These are phyloP conservation scores for Scheffersomyces segobiensis DNA, from an alignment of 1,139 yeast species.

Conservation along the genomic window DNA sequence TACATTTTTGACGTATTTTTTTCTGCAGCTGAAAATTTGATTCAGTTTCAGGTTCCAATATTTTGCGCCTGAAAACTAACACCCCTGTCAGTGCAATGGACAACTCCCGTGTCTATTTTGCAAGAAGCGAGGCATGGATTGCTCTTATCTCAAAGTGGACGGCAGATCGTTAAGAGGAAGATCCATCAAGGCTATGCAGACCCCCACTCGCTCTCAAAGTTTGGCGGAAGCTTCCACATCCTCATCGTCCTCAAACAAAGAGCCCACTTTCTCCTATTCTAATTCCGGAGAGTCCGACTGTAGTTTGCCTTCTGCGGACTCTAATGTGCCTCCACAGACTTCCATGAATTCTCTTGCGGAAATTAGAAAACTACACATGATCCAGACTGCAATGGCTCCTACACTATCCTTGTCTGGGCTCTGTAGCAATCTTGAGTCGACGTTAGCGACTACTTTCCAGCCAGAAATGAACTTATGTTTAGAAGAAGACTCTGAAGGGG, in stretches of 20 bases:
- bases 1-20: not conserved
- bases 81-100: not conserved
- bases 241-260: not conserved
- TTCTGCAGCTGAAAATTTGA: not conserved
- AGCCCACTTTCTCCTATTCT: not conserved
- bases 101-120: not conserved
- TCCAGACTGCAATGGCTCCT: constrained; percentile 5
- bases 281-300: not conserved
- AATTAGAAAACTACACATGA: not conserved
- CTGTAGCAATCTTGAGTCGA: not conserved
- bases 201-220: not conserved
- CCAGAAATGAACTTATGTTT: not conserved
- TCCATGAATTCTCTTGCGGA: not conserved
- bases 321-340: not conserved
- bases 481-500: constrained; percentile 6
- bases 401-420: not conserved
- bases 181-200: not conserved
- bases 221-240: not conserved
- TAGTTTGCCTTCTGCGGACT: not conserved
- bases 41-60: not conserved
- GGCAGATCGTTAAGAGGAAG: not conserved
- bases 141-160: not conserved
- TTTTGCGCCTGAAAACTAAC: not conserved
- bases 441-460: not conserved
- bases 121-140: not conserved